Evolutionary conservation across 805 yeast species (phyloP).

Genomic region (Wickerhamiella kurtzmanii): DNA sequence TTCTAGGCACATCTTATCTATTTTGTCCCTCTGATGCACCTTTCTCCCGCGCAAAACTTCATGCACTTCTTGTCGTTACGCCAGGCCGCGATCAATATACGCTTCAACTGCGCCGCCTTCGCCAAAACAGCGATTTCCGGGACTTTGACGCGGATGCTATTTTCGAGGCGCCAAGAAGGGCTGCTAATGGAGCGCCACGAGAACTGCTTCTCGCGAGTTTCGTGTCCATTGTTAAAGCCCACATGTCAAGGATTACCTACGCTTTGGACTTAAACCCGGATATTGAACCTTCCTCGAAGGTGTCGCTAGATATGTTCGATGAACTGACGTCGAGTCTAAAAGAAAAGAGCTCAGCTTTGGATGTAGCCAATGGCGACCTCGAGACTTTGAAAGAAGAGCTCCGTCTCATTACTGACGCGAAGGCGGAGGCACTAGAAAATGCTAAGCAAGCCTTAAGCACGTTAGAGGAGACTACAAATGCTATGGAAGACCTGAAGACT

Average conservation of each 20-base stretch:
- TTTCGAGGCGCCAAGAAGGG: constrained; percentile 39
- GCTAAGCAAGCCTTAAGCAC: background rate
- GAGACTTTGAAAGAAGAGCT: constrained; percentile 22
- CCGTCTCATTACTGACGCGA: constrained; percentile 16
- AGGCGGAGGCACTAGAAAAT: constrained; percentile 10
- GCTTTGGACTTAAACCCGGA: constrained; percentile 65
- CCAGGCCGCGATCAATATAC: constrained; percentile 72
- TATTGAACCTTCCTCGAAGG: constrained; percentile 50
- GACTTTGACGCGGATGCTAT: constrained; percentile 32
- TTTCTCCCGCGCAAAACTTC: constrained; percentile 41
- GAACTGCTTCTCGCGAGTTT: constrained; percentile 59
- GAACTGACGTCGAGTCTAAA: constrained; percentile 23
- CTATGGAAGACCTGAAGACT: background rate
- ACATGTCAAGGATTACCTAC: constrained; percentile 50
- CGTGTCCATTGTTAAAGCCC: constrained; percentile 53
- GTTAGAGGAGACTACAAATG: background rate
- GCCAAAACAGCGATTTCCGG: constrained; percentile 42
- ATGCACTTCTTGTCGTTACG: constrained; percentile 49
- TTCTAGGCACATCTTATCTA: constrained; percentile 70
- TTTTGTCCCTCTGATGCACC: constrained; percentile 51
- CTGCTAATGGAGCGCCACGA: constrained; percentile 77
- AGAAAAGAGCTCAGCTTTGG: constrained; percentile 20
- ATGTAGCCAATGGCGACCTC: constrained; percentile 16
- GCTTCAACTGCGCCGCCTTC: constrained; percentile 58
- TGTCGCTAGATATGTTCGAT: constrained; percentile 47